Percentiles rank a stretch among this genome's conserved stretches.
These are phyloP conservation scores for Wallacemonas sp. DNA, from an alignment of 208 protist genomes.

Conservation along the genomic window DNA sequence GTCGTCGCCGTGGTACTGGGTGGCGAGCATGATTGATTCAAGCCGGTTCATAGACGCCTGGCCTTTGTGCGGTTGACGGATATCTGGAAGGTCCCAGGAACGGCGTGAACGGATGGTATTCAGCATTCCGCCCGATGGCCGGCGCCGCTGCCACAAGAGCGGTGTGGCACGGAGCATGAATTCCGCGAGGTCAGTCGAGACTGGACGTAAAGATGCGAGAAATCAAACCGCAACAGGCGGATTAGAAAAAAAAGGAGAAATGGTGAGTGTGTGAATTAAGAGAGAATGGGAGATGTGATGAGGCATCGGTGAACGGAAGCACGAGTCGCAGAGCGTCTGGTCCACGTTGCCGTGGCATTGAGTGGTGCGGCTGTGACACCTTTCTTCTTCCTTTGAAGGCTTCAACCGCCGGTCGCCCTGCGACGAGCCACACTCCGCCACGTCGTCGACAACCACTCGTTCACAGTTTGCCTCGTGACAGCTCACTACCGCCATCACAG, in stretches of 20 bases:
- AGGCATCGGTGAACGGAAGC: no score
- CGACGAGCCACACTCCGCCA: no score
- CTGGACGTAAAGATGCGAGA: background rate
- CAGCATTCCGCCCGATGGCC: slow-evolving; percentile 2
- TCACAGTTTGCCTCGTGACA: no score
- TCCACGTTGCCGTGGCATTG: no score
- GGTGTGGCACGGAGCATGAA: background rate
- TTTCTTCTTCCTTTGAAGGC: no score
- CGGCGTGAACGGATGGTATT: slow-evolving; percentile 2
- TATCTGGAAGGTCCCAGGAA: slow-evolving; percentile 36
- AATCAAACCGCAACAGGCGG: background rate
- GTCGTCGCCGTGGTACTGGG: slow-evolving; percentile 4
- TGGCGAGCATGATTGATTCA: slow-evolving; percentile 7
- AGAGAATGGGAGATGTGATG: no score
- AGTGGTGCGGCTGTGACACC: no score
- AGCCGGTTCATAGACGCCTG: slow-evolving; percentile 5
- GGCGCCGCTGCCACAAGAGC: background rate
- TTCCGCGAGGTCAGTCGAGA: no score
- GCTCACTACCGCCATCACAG: no score
- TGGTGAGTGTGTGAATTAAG: background rate
- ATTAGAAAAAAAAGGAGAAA: slow-evolving; percentile 8
- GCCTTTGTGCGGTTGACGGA: slow-evolving; percentile 13
- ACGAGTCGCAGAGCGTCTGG: no score
- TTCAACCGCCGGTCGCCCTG: no score
- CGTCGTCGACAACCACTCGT: no score